Conservation (phyloP, 2,329 filamentous ascomycete species). For the Apiospora marii region DNA sequence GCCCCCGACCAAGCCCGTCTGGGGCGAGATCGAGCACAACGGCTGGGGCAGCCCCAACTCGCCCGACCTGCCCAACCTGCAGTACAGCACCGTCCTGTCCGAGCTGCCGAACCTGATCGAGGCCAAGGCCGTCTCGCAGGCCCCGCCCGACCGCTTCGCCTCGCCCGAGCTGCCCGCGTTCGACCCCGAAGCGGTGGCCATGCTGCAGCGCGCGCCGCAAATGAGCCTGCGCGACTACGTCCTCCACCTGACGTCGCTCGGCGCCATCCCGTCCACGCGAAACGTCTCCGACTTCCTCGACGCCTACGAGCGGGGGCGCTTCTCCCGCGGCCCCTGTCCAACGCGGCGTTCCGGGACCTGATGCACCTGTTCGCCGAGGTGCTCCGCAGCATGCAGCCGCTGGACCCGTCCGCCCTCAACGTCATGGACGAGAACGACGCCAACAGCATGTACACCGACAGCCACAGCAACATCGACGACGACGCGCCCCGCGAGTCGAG, state of each 20-base stretch:
- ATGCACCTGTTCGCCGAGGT: conserved; percentile 88
- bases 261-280: conserved; percentile 60
- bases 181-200: conserved; percentile 71
- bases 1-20: conserved; percentile 61
- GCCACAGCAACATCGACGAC: conserved; percentile 42
- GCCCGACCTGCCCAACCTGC: conserved; percentile 78
- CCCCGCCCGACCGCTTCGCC: conserved; percentile 53
- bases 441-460: conserved; percentile 30
- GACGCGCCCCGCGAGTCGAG: conserved; percentile 53
- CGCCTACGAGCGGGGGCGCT: conserved; percentile 85
- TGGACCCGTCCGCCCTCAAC: conserved; percentile 62
- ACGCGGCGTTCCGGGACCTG: conserved; percentile 75
- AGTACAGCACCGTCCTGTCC: conserved; percentile 81
- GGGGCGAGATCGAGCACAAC: conserved; percentile 85
- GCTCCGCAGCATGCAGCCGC: conserved; percentile 75
- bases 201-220: conserved; percentile 73
- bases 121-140: conserved; percentile 88
- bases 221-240: conserved; percentile 86
- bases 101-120: conserved; percentile 92
- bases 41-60: conserved; percentile 88
- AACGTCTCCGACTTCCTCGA: conserved; percentile 70
- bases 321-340: conserved; percentile 75
- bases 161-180: conserved; percentile 54
- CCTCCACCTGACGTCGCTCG: conserved; percentile 70
- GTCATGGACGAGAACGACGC: conserved; percentile 36